Base-by-base conservation (phyloP, 371 early-diverging fungal genomes). In the Haplosporangium sp. region DNA sequence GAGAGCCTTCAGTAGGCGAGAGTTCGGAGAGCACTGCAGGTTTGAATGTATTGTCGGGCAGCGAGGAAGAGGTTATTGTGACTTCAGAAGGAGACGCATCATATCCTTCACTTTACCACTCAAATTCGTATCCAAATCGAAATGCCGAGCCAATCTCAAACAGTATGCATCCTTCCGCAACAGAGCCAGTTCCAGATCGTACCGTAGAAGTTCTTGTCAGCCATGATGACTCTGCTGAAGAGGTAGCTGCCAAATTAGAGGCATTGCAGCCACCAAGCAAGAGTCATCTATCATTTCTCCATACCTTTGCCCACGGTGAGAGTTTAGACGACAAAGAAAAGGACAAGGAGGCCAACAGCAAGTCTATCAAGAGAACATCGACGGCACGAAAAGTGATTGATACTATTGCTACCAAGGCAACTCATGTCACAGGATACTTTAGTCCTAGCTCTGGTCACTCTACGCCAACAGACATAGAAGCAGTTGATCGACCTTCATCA, bases 371-470 rank as follows among this genome's bases (percentile, higher is more conserved):
- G 38, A 57, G 79, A 34, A 61, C 74, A 3, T 79, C 79, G 27
- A 67, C 70, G 2, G 74, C 74, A 20, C 79, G 79, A 62, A 74
- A 71, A 56, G 42, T 74, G 62, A 45, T 79, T 13, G 74, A 74
- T 5, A 34, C 79, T 13, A 8, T 79, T 52, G 45, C 71, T 2
- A 65, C 64, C 40, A 78, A 78, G 45, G 79, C 79, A 11, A 69
- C 74, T 15, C 65, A 73, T 47, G 40, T 73, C 61, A 78, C 79
- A n/a, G 79, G 74, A 40, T 79, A 79, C 50, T 79, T 79, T 42
- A 74, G 60, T 20, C 78, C 72, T 9, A 61, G 48, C 4, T 45
- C 45, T 45, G 45, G 45, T 15, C 50, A 66, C 34, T 34, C 66
- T 59, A 20, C 62, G 40, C 4, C 61, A 52, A 4, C 52, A 19